Percentiles rank a stretch among this genome's conserved stretches.
These are phyloP conservation scores for Boletus tomentosulus DNA, from an alignment of 768 basidiomycete species.

Conservation along the genomic window DNA sequence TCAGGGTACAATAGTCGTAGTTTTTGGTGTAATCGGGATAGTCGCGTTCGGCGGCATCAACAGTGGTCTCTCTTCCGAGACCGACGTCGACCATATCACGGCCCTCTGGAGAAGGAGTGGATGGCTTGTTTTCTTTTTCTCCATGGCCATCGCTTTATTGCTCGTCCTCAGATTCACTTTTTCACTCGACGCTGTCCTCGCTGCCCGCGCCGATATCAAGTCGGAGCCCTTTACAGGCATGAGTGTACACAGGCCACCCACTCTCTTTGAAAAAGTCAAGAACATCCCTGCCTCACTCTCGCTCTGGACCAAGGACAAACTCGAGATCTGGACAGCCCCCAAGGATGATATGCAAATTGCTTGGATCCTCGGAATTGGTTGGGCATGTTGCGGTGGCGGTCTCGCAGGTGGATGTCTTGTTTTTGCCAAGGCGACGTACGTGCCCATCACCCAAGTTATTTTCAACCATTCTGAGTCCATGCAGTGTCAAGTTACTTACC, in stretches of 20 bases:
- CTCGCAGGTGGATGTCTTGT: conserved; percentile 87
- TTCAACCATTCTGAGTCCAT: conserved; percentile 6
- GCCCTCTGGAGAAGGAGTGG: conserved; percentile 79
- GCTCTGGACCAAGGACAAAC: conserved; percentile 50
- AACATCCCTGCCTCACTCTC: conserved; percentile 45
- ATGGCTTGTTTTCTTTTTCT: conserved; percentile 90
- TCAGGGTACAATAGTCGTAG: conserved; percentile 79
- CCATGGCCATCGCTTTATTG: conserved; percentile 67
- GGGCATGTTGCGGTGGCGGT: conserved; percentile 91
- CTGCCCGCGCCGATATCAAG: conserved; percentile 64
- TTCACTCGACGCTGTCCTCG: conserved; percentile 70
- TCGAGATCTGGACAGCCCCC: conserved; percentile 73
- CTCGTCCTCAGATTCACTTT: conserved; percentile 63
- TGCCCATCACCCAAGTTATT: not conserved
- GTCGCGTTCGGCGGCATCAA: conserved; percentile 85
- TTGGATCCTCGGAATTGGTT: conserved; percentile 90
- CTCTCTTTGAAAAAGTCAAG: conserved; percentile 32
- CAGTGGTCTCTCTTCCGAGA: conserved; percentile 69
- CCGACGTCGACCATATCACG: conserved; percentile 71
- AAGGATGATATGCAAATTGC: conserved; percentile 83
- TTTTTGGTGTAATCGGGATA: conserved; percentile 82
- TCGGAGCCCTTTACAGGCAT: conserved; percentile 50
- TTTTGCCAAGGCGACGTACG: conserved; percentile 55
- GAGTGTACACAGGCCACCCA: conserved; percentile 27
- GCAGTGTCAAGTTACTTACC: conserved; percentile 75